phyloP scores from a whole-genome alignment of 352 stramenopile species.

The Aphanomyces euteiches region DNA sequence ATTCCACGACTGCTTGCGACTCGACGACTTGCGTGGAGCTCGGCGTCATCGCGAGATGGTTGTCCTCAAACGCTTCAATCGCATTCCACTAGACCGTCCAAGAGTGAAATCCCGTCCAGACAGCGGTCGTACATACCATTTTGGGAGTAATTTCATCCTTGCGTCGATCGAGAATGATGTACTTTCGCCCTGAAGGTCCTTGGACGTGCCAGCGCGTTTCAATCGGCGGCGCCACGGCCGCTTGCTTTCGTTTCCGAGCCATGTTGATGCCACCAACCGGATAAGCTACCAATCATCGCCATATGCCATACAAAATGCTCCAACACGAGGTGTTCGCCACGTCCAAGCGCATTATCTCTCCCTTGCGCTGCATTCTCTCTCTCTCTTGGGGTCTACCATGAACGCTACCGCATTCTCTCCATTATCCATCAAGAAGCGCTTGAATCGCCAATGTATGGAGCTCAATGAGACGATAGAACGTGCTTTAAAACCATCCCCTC shows the following conservation, averaged over 20 bases:
- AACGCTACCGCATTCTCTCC: no score
- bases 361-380: no score
- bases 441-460: no score
- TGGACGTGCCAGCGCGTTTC: not conserved
- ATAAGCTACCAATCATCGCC: no score
- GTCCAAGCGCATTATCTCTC: no score
- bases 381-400: no score
- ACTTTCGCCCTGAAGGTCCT: slow-evolving; percentile 8
- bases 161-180: not conserved
- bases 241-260: not conserved
- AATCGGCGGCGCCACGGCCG: not conserved
- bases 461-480: no score
- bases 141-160: not conserved
- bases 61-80: slow-evolving; percentile 4
- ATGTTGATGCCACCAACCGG: not conserved
- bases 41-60: not conserved
- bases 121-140: not conserved
- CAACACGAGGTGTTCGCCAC: no score
- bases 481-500: no score
- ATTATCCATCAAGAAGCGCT: no score
- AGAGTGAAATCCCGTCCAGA: not conserved
- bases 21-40: not conserved
- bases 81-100: not conserved
- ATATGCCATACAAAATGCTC: no score
- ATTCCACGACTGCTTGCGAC: slow-evolving; percentile 3